Base-by-base conservation (phyloP, 1,284 basidiomycete genomes). In the Acaromyces ingoldii region DNA sequence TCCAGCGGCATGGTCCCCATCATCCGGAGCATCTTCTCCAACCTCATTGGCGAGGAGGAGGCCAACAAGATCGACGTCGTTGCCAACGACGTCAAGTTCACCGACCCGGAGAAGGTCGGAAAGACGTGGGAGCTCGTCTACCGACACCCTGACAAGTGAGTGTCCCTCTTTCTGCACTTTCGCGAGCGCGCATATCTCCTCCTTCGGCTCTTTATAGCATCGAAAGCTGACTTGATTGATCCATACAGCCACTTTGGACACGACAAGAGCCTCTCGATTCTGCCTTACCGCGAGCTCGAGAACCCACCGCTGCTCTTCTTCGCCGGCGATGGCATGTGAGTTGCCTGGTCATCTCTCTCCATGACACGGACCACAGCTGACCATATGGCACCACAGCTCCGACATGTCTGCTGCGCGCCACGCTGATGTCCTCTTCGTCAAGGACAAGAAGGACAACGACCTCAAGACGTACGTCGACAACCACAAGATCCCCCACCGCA, bases 371-470 rank as follows among this genome's bases (percentile, higher is more conserved):
- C n/a, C 25, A 24, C 1, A 17, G n/a, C 28, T 7, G 7, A 28
- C 25, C n/a, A 19, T 24, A 37, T 30, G 17, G n/a, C 26, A 7
- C 24, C 21, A 6, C 54, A 56, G 54, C 48, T 73, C 70, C 38
- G 72, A 74, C 67, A 74, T 74, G 70, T 70, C 67, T 19, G 72
- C 72, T 11, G 72, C 72, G 1, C 61, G 67, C n/a, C 72, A 74
- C 60, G 72, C 72, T 28, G 72, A 74, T 40, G 67, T 73, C 2
- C 62, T 74, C 39, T 74, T 73, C 34, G 72, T 74, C 42, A 74
- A 74, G 64, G 69, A 74, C 57, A 70, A 71, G 66, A 30, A 72
- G 60, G 72, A 74, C 62, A 74, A 74, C 57, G 33, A 74, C 41
- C 58, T 74, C 13, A 70, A 67, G 39, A 65, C 58, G 7, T 74